phyloP scores from a whole-genome alignment of 2,329 filamentous ascomycete genomes.

The Tolypocladium pustulatum region DNA sequence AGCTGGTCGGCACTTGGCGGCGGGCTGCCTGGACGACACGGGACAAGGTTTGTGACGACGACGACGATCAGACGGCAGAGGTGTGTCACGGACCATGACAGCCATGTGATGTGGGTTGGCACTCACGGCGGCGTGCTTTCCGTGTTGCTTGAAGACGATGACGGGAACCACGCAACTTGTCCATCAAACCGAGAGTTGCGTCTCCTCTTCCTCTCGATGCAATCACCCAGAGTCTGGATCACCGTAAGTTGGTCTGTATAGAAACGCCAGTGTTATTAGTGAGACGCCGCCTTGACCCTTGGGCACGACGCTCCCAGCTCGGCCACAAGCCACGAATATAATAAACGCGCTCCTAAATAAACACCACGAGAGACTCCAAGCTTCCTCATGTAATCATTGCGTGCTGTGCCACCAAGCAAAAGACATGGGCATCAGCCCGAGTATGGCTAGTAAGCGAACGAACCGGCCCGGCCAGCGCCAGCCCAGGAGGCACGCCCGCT shows the following conservation, averaged over 20 bases:
- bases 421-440: no score
- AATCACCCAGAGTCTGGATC: neutral
- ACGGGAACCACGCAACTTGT: neutral
- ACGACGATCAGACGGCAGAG: conserved; percentile 1
- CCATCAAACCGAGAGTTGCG: neutral
- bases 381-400: no score
- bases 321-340: neutral
- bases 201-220: neutral
- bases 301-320: neutral
- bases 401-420: no score
- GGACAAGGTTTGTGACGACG: neutral
- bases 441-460: neutral
- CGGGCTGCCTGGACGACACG: neutral
- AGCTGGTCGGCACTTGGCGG: no score
- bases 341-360: neutral
- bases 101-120: neutral
- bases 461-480: neutral
- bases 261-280: neutral
- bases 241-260: neutral
- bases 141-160: neutral
- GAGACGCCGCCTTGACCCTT: neutral
- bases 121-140: no score
- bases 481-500: neutral
- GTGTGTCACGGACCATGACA: neutral
- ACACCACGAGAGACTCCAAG: neutral